A percentile compares a stretch with the other conserved stretches of the same genome.
Evolutionary conservation across 192 early-diverging fungal species (phyloP).

Genomic region (Podila horticola): DNA sequence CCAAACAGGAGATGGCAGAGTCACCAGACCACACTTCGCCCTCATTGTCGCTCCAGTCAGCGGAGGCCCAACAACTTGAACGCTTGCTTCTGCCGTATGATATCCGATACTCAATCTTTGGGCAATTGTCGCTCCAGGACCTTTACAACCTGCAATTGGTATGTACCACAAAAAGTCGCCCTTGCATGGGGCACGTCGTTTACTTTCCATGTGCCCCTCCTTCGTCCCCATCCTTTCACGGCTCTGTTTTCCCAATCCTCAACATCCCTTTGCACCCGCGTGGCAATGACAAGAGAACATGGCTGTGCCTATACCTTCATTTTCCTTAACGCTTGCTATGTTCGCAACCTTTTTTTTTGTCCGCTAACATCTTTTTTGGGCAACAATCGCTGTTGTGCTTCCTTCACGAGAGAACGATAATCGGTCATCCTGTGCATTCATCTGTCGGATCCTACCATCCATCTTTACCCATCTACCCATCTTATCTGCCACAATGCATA

Average conservation of each 20-base stretch:
- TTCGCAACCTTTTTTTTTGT: slow-evolving; percentile 6
- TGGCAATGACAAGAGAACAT: too few relatives aligned
- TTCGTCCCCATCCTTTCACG: background rate
- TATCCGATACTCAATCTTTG: slow-evolving; percentile 50
- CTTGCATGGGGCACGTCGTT: too few relatives aligned
- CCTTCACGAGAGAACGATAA: background rate
- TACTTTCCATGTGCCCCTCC: background rate
- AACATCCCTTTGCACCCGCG: too few relatives aligned
- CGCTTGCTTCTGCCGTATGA: slow-evolving; percentile 34
- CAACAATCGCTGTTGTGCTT: background rate
- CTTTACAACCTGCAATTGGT: slow-evolving; percentile 45
- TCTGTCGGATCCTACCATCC: too few relatives aligned
- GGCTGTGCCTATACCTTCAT: background rate
- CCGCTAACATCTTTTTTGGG: background rate
- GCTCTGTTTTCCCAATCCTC: background rate
- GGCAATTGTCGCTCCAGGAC: slow-evolving; percentile 36
- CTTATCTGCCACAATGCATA: too few relatives aligned
- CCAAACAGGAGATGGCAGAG: background rate
- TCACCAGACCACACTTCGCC: background rate
- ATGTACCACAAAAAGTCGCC: background rate
- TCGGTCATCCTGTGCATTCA: background rate
- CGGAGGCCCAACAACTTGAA: slow-evolving; percentile 7
- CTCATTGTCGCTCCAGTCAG: background rate
- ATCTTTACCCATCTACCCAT: too few relatives aligned
- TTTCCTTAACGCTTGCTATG: background rate